phyloP scores from a whole-genome alignment of 2,329 filamentous ascomycete genomes.

The Graphilbum ipis-grandicollis region DNA sequence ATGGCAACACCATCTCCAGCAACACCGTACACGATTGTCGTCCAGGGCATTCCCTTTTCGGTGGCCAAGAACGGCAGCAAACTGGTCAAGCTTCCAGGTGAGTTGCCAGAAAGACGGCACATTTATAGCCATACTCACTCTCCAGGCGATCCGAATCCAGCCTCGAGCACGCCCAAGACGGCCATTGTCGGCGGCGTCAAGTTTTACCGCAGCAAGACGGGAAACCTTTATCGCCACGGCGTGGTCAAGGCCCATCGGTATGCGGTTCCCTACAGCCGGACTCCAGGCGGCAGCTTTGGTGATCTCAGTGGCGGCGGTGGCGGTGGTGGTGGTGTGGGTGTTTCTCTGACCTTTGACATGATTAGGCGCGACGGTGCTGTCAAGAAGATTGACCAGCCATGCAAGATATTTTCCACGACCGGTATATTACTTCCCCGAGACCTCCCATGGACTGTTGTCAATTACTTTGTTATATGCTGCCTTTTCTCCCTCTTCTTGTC shows the following conservation, averaged over 20 bases:
- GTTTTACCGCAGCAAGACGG: conserved; percentile 74
- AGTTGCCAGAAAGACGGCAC: conserved; percentile 13
- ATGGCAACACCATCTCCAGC: background rate
- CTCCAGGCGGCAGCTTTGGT: too few species aligned
- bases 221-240: conserved; percentile 67
- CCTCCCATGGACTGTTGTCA: background rate
- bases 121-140: background rate
- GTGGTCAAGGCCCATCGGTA: conserved; percentile 63
- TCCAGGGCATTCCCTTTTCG: conserved; percentile 58
- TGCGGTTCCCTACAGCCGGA: conserved; percentile 17
- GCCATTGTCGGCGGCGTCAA: conserved; percentile 58
- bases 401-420: conserved; percentile 53
- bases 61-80: conserved; percentile 69
- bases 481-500: too few species aligned
- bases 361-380: conserved; percentile 31
- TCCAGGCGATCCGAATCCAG: conserved; percentile 39
- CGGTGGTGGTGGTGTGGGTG: too few species aligned
- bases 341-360: conserved; percentile 20
- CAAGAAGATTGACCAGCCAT: conserved; percentile 56
- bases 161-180: conserved; percentile 56
- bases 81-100: conserved; percentile 57
- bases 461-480: conserved; percentile 3
- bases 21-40: conserved; percentile 37
- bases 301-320: too few species aligned
- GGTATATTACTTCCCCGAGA: conserved; percentile 36